Evolutionary conservation across 164 flowering plant species (phyloP), one percentile per base, ranked within the genome.

Genomic region (Saururus chinensis): DNA sequence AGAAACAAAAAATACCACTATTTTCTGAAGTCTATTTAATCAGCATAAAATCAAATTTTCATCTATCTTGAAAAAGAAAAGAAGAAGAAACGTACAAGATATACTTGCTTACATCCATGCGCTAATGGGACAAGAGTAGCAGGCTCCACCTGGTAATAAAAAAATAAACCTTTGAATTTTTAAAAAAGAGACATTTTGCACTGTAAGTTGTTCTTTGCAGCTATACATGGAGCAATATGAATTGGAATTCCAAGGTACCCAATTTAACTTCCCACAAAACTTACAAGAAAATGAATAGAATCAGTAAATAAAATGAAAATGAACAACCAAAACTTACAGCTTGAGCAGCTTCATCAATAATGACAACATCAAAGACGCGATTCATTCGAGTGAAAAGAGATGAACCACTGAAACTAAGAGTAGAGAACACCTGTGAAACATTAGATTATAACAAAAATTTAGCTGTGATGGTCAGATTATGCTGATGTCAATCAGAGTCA

Each of bases 341-440:
- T 81, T 95, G 99, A 58, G 97, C 96, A 74, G 99, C 97, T 86
- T 95, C 99, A 75, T 95, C 99, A 59, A 95, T 90, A 60, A 91
- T 86, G 66, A 95, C 99, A 65, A 95, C 89, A 80, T 95, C 99
- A 74, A 95, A 95, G 57, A 75, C 73, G 42, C 80, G 88, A 74
- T 74, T 87, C 71, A 81, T 64, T 79, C 83, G 88, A 64, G 79
- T 79, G 61, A 88, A 84, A 64, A 85, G 73, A 57, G 74, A 52
- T 60, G 97, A 90, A 59, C 95, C 99, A 66, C 96, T 91, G 74
- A 91, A 95, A 71, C 99, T 87, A 60, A 95, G 95, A 48, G 99
- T 95, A 41, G 99, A 90, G 76, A 89, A 95, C 37, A 95, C 97
- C 97, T 93, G 86, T 65, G n/a, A 70, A 79, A 57, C 14, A 10